A percentile compares a stretch with the other conserved stretches of the same genome.
These are phyloP conservation scores for Cordyceps cicadae DNA, from an alignment of 2,329 filamentous ascomycete genomes.

Conservation along the genomic window DNA sequence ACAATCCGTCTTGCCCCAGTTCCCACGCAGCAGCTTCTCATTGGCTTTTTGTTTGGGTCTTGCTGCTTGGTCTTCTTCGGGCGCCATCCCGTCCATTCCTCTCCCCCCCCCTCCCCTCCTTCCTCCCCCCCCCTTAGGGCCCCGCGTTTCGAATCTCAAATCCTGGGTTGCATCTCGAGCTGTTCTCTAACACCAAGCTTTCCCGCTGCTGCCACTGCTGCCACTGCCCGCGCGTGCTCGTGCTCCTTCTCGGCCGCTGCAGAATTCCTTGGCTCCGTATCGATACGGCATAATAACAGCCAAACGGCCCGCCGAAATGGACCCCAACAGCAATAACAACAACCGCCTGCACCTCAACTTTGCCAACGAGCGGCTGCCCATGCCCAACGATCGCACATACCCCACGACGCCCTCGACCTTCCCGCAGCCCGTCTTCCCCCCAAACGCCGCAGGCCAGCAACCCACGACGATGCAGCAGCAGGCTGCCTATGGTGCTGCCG, in stretches of 20 bases:
- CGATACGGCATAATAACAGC: neutral
- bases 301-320: slow-evolving; percentile 32
- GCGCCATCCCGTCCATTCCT: neutral
- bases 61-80: neutral
- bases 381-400: slow-evolving; percentile 59
- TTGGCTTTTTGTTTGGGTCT: neutral
- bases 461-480: slow-evolving; percentile 30
- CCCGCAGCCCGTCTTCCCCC: slow-evolving; percentile 71
- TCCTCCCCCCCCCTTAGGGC: neutral
- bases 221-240: neutral
- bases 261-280: neutral
- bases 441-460: slow-evolving; percentile 16
- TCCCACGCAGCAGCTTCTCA: neutral
- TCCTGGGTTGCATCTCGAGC: slow-evolving; percentile 2
- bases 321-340: slow-evolving; percentile 44
- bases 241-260: neutral
- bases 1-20: neutral
- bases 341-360: slow-evolving; percentile 60
- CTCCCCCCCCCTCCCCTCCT: neutral
- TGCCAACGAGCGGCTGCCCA: slow-evolving; percentile 54
- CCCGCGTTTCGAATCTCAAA: slow-evolving; percentile 12
- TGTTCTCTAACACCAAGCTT: slow-evolving; percentile 11
- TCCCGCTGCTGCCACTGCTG: neutral
- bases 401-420: slow-evolving; percentile 93
- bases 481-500: slow-evolving; percentile 31